phyloP scores from a whole-genome alignment of 2,329 filamentous ascomycete genomes.

The Calonectria crousiana region DNA sequence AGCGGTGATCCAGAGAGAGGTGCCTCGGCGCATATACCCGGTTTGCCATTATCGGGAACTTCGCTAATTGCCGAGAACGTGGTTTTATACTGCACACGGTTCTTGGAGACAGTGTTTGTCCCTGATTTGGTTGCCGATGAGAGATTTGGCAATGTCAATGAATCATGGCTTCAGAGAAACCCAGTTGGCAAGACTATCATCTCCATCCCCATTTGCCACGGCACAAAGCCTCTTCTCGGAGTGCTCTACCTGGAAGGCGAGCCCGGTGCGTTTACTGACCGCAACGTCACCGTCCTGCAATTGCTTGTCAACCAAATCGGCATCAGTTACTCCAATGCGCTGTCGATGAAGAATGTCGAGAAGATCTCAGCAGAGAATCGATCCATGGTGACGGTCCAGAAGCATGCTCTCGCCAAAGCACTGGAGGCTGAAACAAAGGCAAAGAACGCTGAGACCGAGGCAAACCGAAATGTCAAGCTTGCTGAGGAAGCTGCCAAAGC shows the following conservation, averaged over 20 bases:
- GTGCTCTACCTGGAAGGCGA: constrained; percentile 82
- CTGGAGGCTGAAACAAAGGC: constrained; percentile 81
- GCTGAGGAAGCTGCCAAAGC: constrained; percentile 87
- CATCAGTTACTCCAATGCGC: constrained; percentile 77
- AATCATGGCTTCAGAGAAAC: constrained; percentile 76
- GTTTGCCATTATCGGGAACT: constrained; percentile 73
- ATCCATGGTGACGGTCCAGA: constrained; percentile 83
- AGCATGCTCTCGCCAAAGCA: constrained; percentile 78
- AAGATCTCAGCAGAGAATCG: constrained; percentile 83
- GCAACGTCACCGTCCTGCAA: constrained; percentile 75
- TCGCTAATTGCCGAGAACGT: constrained; percentile 81
- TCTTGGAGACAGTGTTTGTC: constrained; percentile 80
- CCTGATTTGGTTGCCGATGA: constrained; percentile 81
- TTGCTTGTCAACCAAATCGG: constrained; percentile 84
- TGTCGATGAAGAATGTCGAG: constrained; percentile 78
- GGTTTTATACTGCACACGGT: constrained; percentile 81
- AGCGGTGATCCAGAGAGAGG: constrained; percentile 79
- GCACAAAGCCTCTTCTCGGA: constrained; percentile 76
- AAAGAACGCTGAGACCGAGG: constrained; percentile 80
- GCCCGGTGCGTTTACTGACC: constrained; percentile 81
- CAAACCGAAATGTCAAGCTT: constrained; percentile 82
- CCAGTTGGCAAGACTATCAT: constrained; percentile 81
- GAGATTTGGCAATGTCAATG: constrained; percentile 80
- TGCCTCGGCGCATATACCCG: constrained; percentile 74
- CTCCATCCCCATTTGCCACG: constrained; percentile 83